Base-by-base conservation (phyloP, 2,329 filamentous ascomycete genomes). In the Penicillium sp. region DNA sequence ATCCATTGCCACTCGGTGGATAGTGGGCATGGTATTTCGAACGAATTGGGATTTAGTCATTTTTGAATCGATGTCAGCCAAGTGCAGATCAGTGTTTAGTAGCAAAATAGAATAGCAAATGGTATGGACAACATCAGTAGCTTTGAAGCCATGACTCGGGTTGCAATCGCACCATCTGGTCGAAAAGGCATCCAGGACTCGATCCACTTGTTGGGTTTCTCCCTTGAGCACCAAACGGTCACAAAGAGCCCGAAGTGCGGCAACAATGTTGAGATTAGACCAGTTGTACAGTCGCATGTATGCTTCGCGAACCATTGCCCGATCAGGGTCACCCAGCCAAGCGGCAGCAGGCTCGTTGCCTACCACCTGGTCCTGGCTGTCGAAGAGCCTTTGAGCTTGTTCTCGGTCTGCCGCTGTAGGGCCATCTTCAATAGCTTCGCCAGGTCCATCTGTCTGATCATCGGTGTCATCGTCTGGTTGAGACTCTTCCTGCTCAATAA, bases 211-310 rank as follows among this genome's bases (percentile, higher is more conserved):
- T 75, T 99, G 94, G 3, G 92, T 96, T 76, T 99, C 94, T 40
- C 90, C 94, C 64, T 90, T 90, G 56, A 99, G 81, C 5, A 94
- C 82, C 25, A 97, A 81, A 33, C 90, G 88, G 52, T 84, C 84
- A 72, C 94, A 99, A 27, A 99, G 82, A 58, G 87, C 84, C 27
- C 94, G 87, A 61, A 97, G 81, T 8, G 90, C 86, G 38, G 83
- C 81, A 16, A 97, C 81, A 47, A 97, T 88, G 72, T 90, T 96
- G 68, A 89, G 82, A 65, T 88, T 88, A 8, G 84, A 80, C 78
- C 94, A 97, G 70, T 97, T 88, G 71, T 93, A 97, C 11, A 97
- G 79, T 59, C 91, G 87, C 89, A 99, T 96, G 74, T 96, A 99
- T 0, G 93, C 93, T 63, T 81, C 81, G 48, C 86, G 76, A n/a